Evolutionary conservation across 129 eudicot species (phyloP), one percentile per base, ranked within the genome.

Genomic region (Glebionis coronaria): DNA sequence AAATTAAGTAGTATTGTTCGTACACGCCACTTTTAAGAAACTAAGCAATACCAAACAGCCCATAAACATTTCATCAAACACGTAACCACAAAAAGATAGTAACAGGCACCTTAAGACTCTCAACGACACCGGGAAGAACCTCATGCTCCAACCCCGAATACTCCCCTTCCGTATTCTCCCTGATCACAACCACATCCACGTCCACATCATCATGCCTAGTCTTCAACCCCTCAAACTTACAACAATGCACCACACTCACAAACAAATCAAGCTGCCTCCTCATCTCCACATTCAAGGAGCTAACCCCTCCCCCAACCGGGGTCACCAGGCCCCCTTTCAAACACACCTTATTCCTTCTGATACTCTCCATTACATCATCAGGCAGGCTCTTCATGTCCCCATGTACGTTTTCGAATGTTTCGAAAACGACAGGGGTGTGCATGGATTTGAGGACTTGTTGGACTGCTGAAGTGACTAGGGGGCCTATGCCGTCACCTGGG

Each of bases 161-260:
- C 80, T 90, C 97, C 10, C 97, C 97, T 53, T 90, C 97, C 0
- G 97, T 90, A 47, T 90, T 90, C 95, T 90, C 97, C 79, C 97
- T 74, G 11, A 90, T 80, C 67, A 90, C 97, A 46, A 90, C 97
- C 28, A 90, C 86, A 80, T 90, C 88, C 1, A 90, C 86, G 73
- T 90, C 88, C 2, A 90, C 95, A 4, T 83, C 78, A n/a, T 90
- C 83, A 38, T 90, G 97, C 29, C 97, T 60, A 6, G 97, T 83
- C 9, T 81, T 86, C 72, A 90, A 82, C 15, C 97, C 97, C 47
- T 69, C 70, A 54, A 90, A 73, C 78, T 84, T 90, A 58, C 80
- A 86, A 59, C 97, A 90, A 64, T 84, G 82, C 40, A 86, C 97
- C 55, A 90, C 88, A 1, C 88, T 83, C 27, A 91, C 89, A 50